A percentile compares a stretch with the other conserved stretches of the same genome.
Conservation (phyloP, 495 filamentous ascomycete genomes). For the Aspergillus nanangensis region DNA sequence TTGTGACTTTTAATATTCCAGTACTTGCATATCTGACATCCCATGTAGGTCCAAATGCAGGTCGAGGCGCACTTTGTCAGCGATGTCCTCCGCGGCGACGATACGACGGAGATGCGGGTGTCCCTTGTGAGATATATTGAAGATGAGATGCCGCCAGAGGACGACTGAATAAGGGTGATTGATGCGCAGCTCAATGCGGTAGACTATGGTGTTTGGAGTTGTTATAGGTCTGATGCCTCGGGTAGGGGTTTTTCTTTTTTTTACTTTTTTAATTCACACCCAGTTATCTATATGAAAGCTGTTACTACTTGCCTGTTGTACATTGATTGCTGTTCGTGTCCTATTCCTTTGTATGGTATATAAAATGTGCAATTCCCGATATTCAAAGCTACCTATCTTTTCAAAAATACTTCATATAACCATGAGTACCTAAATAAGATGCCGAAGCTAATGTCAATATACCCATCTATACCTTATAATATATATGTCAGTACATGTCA, state of each 20-base stretch:
- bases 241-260: not conserved
- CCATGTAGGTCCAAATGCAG: conserved; percentile 86
- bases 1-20: conserved; percentile 6
- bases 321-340: no score
- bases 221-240: no score
- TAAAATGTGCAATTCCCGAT: no score
- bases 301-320: no score
- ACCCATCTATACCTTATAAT: no score
- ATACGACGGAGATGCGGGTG: conserved; percentile 96
- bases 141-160: conserved; percentile 94
- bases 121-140: conserved; percentile 92
- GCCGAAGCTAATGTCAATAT: no score
- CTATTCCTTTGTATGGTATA: no score
- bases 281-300: no score
- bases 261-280: not conserved
- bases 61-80: conserved; percentile 96
- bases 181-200: not conserved
- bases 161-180: conserved; percentile 56
- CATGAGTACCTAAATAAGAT: no score
- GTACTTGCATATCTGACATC: conserved; percentile 17
- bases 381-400: no score
- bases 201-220: conserved; percentile 21
- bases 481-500: no score
- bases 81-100: conserved; percentile 88
- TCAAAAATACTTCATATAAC: no score